These are phyloP conservation scores for Phalaenopsis equestris DNA, from an alignment of 106 monocot genomes.

Conservation along the genomic window DNA sequence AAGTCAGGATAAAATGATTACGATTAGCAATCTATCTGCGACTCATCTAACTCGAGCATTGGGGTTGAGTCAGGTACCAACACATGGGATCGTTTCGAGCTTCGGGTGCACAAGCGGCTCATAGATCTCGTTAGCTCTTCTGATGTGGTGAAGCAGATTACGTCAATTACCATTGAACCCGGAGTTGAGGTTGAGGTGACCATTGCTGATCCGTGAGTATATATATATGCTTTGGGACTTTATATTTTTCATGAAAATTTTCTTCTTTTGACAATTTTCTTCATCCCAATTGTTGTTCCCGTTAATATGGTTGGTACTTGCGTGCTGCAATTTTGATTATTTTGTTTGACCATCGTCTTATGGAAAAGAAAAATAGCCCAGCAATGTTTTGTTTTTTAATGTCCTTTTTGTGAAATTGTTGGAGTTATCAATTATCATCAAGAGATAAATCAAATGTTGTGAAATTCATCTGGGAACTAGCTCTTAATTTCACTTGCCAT, in stretches of 20 bases:
- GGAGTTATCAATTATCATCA: too few relatives aligned
- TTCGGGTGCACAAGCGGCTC: conserved; percentile 67
- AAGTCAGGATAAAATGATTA: too few relatives aligned
- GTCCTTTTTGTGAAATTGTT: too few relatives aligned
- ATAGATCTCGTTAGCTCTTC: conserved; percentile 69
- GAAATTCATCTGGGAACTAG: too few relatives aligned
- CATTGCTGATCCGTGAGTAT: conserved; percentile 44
- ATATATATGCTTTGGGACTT: neutral
- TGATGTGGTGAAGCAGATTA: conserved; percentile 75
- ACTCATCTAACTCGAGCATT: neutral
- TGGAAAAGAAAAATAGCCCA: too few relatives aligned
- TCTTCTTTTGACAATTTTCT: neutral
- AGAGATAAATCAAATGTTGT: too few relatives aligned
- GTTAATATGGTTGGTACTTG: too few relatives aligned
- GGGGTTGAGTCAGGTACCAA: conserved; percentile 41
- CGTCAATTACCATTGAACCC: conserved; percentile 73
- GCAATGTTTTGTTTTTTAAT: too few relatives aligned
- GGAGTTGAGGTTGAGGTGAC: conserved; percentile 80
- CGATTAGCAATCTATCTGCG: neutral
- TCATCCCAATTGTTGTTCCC: neutral
- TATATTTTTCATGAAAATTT: neutral
- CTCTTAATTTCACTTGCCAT: too few relatives aligned
- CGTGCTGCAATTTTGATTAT: too few relatives aligned
- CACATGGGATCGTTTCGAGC: conserved; percentile 78
- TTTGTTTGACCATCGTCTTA: too few relatives aligned